phyloP scores from a whole-genome alignment of 495 filamentous ascomycete species.

The Achaetomiella virescens region DNA sequence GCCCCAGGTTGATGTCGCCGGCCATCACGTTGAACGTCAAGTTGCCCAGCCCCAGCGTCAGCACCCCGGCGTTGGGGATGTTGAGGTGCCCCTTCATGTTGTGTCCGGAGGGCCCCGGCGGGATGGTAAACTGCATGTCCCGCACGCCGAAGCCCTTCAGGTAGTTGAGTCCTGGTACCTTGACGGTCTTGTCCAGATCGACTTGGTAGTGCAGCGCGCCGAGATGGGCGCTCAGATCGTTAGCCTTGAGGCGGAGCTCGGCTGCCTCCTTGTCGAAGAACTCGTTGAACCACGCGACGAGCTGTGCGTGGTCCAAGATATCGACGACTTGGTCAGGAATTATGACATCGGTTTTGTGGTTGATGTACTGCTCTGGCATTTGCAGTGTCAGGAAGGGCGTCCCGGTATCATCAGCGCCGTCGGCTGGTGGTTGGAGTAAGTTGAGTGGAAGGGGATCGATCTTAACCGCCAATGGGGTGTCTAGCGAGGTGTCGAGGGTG shows the following conservation, averaged over 20 bases:
- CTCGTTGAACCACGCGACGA: constrained; percentile 31
- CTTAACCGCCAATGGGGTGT: constrained; percentile 5
- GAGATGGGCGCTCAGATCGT: constrained; percentile 30
- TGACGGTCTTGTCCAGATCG: constrained; percentile 37
- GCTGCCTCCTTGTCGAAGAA: constrained; percentile 35
- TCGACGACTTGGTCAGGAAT: constrained; percentile 32
- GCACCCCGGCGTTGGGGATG: constrained; percentile 42
- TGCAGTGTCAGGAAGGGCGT: constrained; percentile 7
- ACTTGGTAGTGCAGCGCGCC: constrained; percentile 33
- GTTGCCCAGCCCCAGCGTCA: constrained; percentile 45
- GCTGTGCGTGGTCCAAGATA: constrained; percentile 35
- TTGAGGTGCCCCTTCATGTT: constrained; percentile 33
- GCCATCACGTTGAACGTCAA: constrained; percentile 40
- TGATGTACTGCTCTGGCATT: constrained; percentile 12
- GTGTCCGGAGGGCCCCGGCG: constrained; percentile 33
- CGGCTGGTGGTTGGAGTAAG: background rate
- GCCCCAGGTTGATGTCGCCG: constrained; percentile 35
- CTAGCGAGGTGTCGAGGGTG: constrained; percentile 3
- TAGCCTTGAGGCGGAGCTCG: constrained; percentile 32
- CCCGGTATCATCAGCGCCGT: background rate
- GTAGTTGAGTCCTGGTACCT: constrained; percentile 35
- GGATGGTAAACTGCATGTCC: constrained; percentile 35
- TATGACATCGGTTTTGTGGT: constrained; percentile 27
- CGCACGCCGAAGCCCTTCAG: constrained; percentile 40
- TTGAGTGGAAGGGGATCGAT: constrained; percentile 9